phyloP scores from a whole-genome alignment of 768 basidiomycete genomes.

The Gloeopeniophorella convolvens region DNA sequence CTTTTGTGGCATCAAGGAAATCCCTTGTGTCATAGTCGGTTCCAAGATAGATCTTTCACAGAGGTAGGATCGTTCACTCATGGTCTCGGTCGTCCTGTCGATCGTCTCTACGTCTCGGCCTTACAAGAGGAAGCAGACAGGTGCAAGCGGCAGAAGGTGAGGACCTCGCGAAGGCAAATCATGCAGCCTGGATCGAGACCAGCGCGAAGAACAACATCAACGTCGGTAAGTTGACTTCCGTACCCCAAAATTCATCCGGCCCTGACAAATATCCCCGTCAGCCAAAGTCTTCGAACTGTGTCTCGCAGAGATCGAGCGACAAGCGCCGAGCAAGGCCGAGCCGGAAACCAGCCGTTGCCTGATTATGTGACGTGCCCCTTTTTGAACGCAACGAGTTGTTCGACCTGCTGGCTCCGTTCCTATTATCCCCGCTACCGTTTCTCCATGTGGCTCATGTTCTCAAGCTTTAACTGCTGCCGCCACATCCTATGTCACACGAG shows the following conservation, averaged over 20 bases:
- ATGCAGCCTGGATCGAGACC: conserved; percentile 81
- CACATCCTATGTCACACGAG: conserved; percentile 9
- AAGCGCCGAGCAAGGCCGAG: conserved; percentile 42
- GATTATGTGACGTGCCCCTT: conserved; percentile 43
- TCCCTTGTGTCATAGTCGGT: conserved; percentile 93
- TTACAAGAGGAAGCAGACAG: conserved; percentile 46
- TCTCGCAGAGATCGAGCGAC: conserved; percentile 76
- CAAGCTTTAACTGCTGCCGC: neutral
- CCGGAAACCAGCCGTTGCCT: conserved; percentile 42
- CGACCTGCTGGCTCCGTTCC: neutral
- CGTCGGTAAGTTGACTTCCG: conserved; percentile 59
- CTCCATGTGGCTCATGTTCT: neutral
- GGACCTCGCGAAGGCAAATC: conserved; percentile 61
- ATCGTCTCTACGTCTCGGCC: neutral
- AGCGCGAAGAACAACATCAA: conserved; percentile 84
- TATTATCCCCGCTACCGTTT: conserved; percentile 7
- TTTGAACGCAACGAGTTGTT: neutral
- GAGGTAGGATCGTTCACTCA: conserved; percentile 45
- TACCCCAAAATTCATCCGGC: neutral
- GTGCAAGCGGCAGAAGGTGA: conserved; percentile 70
- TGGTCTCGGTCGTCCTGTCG: conserved; percentile 3
- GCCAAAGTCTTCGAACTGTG: conserved; percentile 83
- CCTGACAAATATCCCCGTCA: conserved; percentile 26
- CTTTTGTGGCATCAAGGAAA: conserved; percentile 74
- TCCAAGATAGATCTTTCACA: conserved; percentile 80